Conservation (phyloP, 179 eudicot species). For the Beta lomatogona region DNA sequence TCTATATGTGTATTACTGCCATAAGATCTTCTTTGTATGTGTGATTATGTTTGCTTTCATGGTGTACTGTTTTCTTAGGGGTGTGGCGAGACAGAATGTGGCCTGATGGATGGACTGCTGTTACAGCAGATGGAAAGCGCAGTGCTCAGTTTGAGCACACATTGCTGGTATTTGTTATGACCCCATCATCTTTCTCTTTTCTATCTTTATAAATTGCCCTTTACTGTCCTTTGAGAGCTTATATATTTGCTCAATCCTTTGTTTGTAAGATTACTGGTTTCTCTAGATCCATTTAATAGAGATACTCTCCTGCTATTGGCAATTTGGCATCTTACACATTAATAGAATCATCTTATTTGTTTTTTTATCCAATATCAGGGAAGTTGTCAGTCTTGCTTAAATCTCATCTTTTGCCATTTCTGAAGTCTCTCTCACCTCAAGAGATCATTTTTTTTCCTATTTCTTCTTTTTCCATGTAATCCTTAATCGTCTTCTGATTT, state of each 20-base stretch:
- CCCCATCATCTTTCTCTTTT: too few species aligned
- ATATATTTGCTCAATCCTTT: neutral
- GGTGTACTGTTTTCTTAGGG: constrained; percentile 41
- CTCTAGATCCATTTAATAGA: neutral
- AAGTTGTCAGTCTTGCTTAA: too few species aligned
- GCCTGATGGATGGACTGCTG: constrained; percentile 99
- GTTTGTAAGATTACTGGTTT: neutral
- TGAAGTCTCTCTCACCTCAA: too few species aligned
- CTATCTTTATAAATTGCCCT: neutral
- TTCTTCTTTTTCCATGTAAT: too few species aligned
- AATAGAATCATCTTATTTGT: neutral
- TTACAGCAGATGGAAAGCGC: constrained; percentile 96
- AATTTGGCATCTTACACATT: neutral
- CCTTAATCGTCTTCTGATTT: too few species aligned
- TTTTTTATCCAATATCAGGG: neutral
- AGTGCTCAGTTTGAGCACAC: constrained; percentile 99
- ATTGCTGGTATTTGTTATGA: constrained; percentile 54
- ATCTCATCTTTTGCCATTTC: neutral
- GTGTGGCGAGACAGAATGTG: constrained; percentile 99
- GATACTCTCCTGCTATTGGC: neutral
- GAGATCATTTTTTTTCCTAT: too few species aligned
- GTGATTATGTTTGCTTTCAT: neutral
- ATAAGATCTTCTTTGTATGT: neutral
- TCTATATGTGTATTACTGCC: neutral
- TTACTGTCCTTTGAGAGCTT: neutral